A percentile compares a stretch with the other conserved stretches of the same genome.
These are phyloP conservation scores for Fusarium drepaniforme DNA, from an alignment of 2,329 filamentous ascomycete genomes.

Conservation along the genomic window DNA sequence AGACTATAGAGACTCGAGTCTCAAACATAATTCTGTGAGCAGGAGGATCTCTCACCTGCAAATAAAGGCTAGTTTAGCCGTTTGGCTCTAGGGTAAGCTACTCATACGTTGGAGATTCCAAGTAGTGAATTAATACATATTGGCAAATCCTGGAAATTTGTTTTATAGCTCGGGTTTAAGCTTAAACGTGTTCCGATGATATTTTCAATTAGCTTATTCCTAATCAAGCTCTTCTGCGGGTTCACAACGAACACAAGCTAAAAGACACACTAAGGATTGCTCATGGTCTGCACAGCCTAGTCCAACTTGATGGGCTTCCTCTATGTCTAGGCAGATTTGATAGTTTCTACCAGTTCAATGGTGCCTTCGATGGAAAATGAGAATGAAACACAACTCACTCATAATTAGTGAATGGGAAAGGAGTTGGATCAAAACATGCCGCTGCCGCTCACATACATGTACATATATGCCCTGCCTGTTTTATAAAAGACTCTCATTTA, in stretches of 20 bases:
- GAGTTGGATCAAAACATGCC: background rate
- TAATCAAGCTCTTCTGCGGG: background rate
- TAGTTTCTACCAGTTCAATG: background rate
- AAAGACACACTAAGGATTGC: background rate
- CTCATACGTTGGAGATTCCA: background rate
- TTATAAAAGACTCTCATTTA: background rate
- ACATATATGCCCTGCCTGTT: background rate
- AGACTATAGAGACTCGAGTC: background rate
- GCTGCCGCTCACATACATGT: background rate
- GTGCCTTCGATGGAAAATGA: background rate
- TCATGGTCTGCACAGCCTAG: background rate
- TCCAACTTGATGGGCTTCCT: background rate
- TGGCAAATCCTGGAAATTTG: background rate
- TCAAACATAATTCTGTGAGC: background rate
- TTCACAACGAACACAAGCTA: background rate
- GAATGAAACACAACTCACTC: background rate
- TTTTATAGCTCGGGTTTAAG: background rate
- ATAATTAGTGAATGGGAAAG: background rate
- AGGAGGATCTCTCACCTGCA: background rate
- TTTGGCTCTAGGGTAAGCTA: background rate
- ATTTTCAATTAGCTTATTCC: background rate
- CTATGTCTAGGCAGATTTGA: background rate
- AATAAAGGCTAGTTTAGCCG: rapidly evolving
- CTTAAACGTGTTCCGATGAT: background rate
- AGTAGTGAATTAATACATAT: background rate